phyloP scores from a whole-genome alignment of 2,329 filamentous ascomycete genomes.

The Ophiocordyceps robertsii region DNA sequence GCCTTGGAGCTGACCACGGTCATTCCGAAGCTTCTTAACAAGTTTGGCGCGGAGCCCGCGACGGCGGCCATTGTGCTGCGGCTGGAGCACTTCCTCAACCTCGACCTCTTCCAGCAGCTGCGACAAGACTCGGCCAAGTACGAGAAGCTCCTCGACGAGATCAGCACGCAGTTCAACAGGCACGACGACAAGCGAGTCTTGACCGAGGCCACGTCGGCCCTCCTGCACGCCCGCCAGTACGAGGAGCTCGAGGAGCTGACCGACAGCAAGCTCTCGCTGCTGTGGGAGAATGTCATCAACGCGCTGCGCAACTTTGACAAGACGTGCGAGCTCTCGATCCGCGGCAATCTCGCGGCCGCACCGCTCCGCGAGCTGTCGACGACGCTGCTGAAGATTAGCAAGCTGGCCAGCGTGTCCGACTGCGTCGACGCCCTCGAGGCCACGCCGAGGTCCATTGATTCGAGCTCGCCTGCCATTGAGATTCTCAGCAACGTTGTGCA shows the following conservation, averaged over 20 bases:
- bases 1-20: slow-evolving; percentile 63
- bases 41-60: slow-evolving; percentile 80
- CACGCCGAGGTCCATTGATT: slow-evolving; percentile 32
- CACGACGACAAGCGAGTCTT: slow-evolving; percentile 80
- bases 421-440: slow-evolving; percentile 64
- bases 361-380: slow-evolving; percentile 59
- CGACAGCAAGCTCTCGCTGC: slow-evolving; percentile 61
- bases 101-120: slow-evolving; percentile 78
- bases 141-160: slow-evolving; percentile 71
- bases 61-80: slow-evolving; percentile 77
- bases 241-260: slow-evolving; percentile 82
- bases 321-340: slow-evolving; percentile 55
- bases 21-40: slow-evolving; percentile 79
- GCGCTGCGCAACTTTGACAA: slow-evolving; percentile 59
- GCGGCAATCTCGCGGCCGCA: slow-evolving; percentile 53
- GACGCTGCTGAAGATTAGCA: slow-evolving; percentile 65
- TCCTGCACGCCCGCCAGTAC: slow-evolving; percentile 74
- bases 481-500: slow-evolving; percentile 60
- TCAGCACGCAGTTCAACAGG: slow-evolving; percentile 87
- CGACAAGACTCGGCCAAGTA: slow-evolving; percentile 77
- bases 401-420: slow-evolving; percentile 67
- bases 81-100: slow-evolving; percentile 72
- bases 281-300: slow-evolving; percentile 78
- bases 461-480: slow-evolving; percentile 42
- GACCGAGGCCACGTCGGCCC: slow-evolving; percentile 66